phyloP scores from a whole-genome alignment of 1,139 yeast species.

The Suzukiozyma palmioleophila region DNA sequence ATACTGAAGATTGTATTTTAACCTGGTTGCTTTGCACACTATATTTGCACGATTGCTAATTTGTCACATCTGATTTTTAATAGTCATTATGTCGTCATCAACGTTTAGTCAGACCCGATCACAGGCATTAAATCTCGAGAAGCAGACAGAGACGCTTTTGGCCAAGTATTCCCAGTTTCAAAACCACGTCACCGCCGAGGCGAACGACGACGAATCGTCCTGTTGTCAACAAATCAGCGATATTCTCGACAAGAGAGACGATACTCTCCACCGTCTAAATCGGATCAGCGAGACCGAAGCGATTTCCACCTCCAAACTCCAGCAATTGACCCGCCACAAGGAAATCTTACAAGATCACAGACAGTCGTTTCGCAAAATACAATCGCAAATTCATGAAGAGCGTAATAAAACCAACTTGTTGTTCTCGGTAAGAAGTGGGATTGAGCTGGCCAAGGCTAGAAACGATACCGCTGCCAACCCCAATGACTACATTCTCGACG shows the following conservation, averaged over 20 bases:
- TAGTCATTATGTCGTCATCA: slow-evolving; percentile 29
- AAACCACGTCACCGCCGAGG: slow-evolving; percentile 18
- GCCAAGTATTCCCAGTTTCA: slow-evolving; percentile 33
- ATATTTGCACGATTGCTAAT: neutral
- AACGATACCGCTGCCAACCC: slow-evolving; percentile 14
- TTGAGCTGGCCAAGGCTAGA: slow-evolving; percentile 52
- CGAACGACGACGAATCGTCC: slow-evolving; percentile 65
- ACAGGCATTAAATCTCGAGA: slow-evolving; percentile 38
- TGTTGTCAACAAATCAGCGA: slow-evolving; percentile 49
- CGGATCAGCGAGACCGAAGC: slow-evolving; percentile 49
- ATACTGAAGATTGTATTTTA: too few species aligned
- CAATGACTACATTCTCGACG: slow-evolving; percentile 72
- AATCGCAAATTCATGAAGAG: slow-evolving; percentile 61
- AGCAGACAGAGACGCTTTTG: slow-evolving; percentile 37
- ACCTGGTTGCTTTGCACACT: too few species aligned
- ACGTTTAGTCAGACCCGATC: slow-evolving; percentile 37
- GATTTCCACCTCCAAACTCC: slow-evolving; percentile 69
- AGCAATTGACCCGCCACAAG: slow-evolving; percentile 79
- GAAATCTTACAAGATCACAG: slow-evolving; percentile 73
- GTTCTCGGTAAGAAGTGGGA: slow-evolving; percentile 73
- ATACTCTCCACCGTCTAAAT: slow-evolving; percentile 28
- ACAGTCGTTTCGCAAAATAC: slow-evolving; percentile 56
- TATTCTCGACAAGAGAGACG: slow-evolving; percentile 30
- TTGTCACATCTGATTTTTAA: neutral
- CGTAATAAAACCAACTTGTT: slow-evolving; percentile 72